Evolutionary conservation across 169 alveolate genomes (phyloP).

Genomic region (Pseudocohnilembus persalinus): DNA sequence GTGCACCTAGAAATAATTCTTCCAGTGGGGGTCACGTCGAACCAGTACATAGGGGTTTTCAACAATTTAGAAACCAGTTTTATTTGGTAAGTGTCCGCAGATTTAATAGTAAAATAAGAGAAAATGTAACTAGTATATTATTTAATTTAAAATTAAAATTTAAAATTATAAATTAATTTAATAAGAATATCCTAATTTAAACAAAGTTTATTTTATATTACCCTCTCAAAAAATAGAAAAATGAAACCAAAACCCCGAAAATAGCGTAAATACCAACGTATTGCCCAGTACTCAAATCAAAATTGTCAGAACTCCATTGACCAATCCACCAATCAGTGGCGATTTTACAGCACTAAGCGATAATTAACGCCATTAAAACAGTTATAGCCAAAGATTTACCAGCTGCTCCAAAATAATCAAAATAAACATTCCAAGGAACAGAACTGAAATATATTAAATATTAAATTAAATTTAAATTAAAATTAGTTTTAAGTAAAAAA

Average conservation of each 20-base stretch:
- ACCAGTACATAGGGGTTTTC: conserved; percentile 28
- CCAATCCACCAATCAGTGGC: conserved; percentile 18
- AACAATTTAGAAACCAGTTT: background rate
- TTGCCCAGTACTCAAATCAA: background rate
- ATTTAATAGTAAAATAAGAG: conserved; percentile 2
- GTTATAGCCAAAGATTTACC: background rate
- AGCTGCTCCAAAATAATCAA: background rate
- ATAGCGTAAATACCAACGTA: conserved; percentile 19
- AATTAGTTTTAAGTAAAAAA: too few species aligned
- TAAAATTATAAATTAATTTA: too few species aligned
- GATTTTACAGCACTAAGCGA: conserved; percentile 7
- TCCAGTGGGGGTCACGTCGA: conserved; percentile 76
- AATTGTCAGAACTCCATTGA: conserved; percentile 13
- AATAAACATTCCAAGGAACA: conserved; percentile 8
- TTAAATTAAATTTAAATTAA: too few species aligned
- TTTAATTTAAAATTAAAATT: too few species aligned
- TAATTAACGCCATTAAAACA: background rate
- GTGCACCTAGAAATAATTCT: conserved; percentile 62
- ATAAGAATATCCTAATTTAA: too few species aligned
- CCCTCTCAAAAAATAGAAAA: conserved; percentile 15
- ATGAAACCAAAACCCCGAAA: background rate
- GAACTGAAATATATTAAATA: background rate
- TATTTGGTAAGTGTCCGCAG: background rate
- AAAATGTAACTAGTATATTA: too few species aligned
- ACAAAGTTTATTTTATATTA: too few species aligned